Percentiles rank a stretch among this genome's conserved stretches.
Evolutionary conservation across 2,329 filamentous ascomycete species (phyloP).

Genomic region (Microdochium nivale): DNA sequence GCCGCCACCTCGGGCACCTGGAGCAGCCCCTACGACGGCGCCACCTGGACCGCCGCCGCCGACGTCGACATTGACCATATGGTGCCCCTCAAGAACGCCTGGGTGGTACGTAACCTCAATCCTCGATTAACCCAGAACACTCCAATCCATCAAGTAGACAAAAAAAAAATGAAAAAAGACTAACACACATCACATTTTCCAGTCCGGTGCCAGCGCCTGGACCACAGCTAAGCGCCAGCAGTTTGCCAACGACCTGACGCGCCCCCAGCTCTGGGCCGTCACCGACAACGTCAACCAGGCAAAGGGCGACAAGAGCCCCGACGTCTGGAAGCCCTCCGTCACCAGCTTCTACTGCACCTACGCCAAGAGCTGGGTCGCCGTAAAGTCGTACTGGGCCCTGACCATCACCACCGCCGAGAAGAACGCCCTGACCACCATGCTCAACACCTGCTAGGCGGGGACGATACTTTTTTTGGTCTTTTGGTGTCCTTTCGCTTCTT

Average conservation of each 20-base stretch:
- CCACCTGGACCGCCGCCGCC: constrained; percentile 55
- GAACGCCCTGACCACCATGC: constrained; percentile 54
- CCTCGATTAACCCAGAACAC: too few relatives aligned
- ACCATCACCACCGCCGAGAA: constrained; percentile 67
- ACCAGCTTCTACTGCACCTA: constrained; percentile 69
- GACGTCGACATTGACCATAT: constrained; percentile 80
- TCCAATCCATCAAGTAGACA: too few relatives aligned
- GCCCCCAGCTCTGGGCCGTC: constrained; percentile 72
- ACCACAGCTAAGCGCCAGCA: constrained; percentile 55
- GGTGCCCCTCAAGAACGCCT: constrained; percentile 73
- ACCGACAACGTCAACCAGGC: constrained; percentile 66
- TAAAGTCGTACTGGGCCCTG: constrained; percentile 65
- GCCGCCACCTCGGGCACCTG: constrained; percentile 57
- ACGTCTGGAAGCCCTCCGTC: constrained; percentile 67
- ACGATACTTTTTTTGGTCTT: too few relatives aligned
- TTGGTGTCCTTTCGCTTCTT: too few relatives aligned
- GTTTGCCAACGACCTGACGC: constrained; percentile 70
- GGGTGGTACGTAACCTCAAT: constrained; percentile 56
- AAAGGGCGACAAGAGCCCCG: constrained; percentile 68
- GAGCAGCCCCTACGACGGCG: constrained; percentile 67
- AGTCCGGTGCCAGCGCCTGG: constrained; percentile 67
- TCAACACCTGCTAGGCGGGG: constrained; percentile 50
- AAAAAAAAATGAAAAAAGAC: too few relatives aligned
- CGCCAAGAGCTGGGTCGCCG: constrained; percentile 65
- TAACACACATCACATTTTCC: constrained; percentile 1